Evolutionary conservation across 1,139 yeast species (phyloP), one percentile per base, ranked within the genome.

Genomic region (Debaryomyces fabryi): DNA sequence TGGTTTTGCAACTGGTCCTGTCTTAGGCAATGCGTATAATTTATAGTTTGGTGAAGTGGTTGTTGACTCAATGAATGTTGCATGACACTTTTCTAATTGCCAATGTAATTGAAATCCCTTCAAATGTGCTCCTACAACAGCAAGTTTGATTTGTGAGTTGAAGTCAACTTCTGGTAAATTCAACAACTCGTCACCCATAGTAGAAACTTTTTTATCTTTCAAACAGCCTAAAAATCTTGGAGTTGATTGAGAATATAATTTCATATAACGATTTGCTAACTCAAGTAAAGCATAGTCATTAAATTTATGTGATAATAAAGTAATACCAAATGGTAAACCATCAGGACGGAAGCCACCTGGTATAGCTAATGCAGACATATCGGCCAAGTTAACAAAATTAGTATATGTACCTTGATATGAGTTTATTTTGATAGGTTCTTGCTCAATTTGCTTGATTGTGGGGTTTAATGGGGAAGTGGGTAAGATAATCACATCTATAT

Each of bases 381-480:
- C 98, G 8, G 97, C 96, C 65, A 93, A 79, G 65, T 93, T 93
- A 58, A 89, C 97, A 67, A 93, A 93, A 70, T 93, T 93, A 33
- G 98, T 93, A 83, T 96, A 93, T 20, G 97, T 90, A 32, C 99
- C 99, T 71, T 93, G 99, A 58, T 76, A 76, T 7, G 97, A 88
- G 72, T 93, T 93, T 59, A 88, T 80, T 46, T 75, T 68, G 34
- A 93, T 73, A n/a, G 98, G 98, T 63, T 92, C 97, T 3, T 74
- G 70, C 49, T 74, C 81, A 34, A 93, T 81, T 49, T 86, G 83
- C 41, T 75, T 83, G 48, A 91, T 81, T 6, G 91, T 81, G 44
- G 98, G 98, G 60, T 87, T 90, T 59, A 92, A 76, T 7, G 98
- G 98, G 57, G 96, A 90, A 6, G 98, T 92, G 46, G 99, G 99